Percentiles rank a stretch among this genome's conserved stretches.
These are phyloP conservation scores for Ambrosia trifida DNA, from an alignment of 129 eudicot species.

Conservation along the genomic window DNA sequence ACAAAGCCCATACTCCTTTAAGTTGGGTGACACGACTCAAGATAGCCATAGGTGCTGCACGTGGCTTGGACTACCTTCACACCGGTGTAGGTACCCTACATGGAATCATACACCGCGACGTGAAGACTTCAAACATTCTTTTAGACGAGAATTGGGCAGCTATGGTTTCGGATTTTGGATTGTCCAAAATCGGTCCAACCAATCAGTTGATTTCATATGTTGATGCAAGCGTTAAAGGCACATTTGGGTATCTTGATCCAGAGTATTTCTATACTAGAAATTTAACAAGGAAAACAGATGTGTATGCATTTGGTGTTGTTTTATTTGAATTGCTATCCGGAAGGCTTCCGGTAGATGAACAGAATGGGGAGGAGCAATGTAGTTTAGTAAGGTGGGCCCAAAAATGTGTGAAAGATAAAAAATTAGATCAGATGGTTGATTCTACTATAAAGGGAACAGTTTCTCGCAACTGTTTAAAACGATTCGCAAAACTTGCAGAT, in stretches of 20 bases:
- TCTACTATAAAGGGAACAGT: background rate
- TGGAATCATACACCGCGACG: constrained; percentile 26
- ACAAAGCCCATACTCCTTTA: background rate
- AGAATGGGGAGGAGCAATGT: constrained; percentile 6
- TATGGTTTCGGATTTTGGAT: constrained; percentile 28
- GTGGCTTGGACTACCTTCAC: constrained; percentile 29
- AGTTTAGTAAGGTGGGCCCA: constrained; percentile 33
- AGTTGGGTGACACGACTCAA: constrained; percentile 17
- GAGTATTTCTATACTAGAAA: constrained; percentile 25
- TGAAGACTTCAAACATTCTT: constrained; percentile 33
- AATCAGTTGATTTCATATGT: background rate
- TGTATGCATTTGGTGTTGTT: constrained; percentile 32
- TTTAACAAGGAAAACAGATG: constrained; percentile 31
- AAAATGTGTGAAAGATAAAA: constrained; percentile 18
- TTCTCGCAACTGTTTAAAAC: constrained; percentile 9
- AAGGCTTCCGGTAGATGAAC: constrained; percentile 25
- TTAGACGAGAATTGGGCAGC: constrained; percentile 18
- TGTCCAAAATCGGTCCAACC: constrained; percentile 23
- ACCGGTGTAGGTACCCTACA: background rate
- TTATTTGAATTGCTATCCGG: constrained; percentile 28
- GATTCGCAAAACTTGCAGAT: constrained; percentile 17
- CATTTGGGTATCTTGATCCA: constrained; percentile 37
- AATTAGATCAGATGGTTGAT: constrained; percentile 27
- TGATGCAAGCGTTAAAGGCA: constrained; percentile 30
- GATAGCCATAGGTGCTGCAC: constrained; percentile 18